A percentile compares a stretch with the other conserved stretches of the same genome.
These are phyloP conservation scores for Sherardia arvensis DNA, from an alignment of 257 asterid species.

Conservation along the genomic window DNA sequence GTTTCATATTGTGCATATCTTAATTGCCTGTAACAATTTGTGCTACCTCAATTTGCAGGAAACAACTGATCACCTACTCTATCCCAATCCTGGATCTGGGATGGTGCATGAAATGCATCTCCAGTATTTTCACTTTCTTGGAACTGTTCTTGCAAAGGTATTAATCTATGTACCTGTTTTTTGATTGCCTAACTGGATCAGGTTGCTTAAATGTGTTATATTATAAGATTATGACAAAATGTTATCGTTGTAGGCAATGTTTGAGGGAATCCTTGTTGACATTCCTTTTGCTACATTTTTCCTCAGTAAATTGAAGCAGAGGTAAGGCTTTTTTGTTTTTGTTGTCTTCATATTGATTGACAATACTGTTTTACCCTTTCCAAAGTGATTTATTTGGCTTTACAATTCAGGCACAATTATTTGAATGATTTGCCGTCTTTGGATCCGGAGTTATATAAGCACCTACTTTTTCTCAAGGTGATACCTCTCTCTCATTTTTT, in stretches of 20 bases:
- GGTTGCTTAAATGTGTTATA: neutral
- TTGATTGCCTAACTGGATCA: neutral
- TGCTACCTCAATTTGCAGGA: conserved; percentile 37
- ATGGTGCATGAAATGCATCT: conserved; percentile 83
- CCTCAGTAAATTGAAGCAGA: conserved; percentile 93
- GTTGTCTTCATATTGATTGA: neutral
- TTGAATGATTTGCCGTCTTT: conserved; percentile 95
- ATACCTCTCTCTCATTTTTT: conserved; percentile 3
- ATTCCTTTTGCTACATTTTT: conserved; percentile 97
- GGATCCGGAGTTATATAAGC: conserved; percentile 95
- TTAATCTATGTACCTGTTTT: conserved; percentile 1
- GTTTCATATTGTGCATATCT: neutral
- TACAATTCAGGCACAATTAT: conserved; percentile 68
- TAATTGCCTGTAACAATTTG: neutral
- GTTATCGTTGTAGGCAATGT: conserved; percentile 68
- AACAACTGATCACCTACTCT: conserved; percentile 88
- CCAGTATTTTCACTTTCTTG: conserved; percentile 86
- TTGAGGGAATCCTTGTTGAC: conserved; percentile 95
- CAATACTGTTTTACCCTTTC: neutral
- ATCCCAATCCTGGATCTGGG: conserved; percentile 98
- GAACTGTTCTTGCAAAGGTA: conserved; percentile 97
- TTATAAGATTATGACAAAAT: neutral
- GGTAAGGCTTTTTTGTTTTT: conserved; percentile 44
- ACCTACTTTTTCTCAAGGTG: conserved; percentile 87
- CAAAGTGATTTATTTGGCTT: neutral